Conservation (phyloP, 2,329 filamentous ascomycete species). For the Fusarium secorum region DNA sequence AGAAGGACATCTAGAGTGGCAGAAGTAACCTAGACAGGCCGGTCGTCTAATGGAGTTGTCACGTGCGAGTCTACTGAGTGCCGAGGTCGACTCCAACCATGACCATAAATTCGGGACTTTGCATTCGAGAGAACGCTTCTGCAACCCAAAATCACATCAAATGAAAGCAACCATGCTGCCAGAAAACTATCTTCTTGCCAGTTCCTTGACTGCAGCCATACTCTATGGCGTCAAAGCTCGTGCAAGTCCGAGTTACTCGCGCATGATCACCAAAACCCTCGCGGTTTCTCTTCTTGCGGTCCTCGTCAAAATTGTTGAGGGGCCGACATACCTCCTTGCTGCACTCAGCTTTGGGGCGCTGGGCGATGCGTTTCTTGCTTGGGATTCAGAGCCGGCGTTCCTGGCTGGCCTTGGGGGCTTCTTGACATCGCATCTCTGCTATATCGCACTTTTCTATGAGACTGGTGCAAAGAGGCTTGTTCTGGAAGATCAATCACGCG, state of each 20-base stretch:
- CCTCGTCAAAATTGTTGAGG: not conserved
- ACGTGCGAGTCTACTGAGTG: not conserved
- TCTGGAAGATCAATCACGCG: not conserved
- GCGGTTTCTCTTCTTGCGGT: not conserved
- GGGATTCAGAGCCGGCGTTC: not conserved
- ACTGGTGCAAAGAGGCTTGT: not conserved
- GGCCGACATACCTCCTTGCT: not conserved
- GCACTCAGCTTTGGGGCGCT: not conserved
- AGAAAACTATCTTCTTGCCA: not conserved
- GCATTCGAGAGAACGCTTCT: accelerated
- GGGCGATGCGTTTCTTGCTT: not conserved
- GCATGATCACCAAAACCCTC: not conserved
- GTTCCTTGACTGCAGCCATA: not conserved
- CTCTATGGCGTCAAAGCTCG: not conserved
- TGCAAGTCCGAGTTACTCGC: not conserved
- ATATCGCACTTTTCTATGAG: not conserved
- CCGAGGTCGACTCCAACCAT: not conserved
- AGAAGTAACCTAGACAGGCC: not conserved
- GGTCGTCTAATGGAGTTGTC: accelerated
- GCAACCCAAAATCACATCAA: accelerated
- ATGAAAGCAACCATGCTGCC: not conserved
- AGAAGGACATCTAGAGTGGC: accelerated
- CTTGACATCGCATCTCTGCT: not conserved
- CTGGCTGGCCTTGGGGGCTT: not conserved
- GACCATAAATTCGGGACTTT: not conserved